Evolutionary conservation across 129 eudicot species (phyloP), one percentile per base, ranked within the genome.

Genomic region (Centella asiatica): DNA sequence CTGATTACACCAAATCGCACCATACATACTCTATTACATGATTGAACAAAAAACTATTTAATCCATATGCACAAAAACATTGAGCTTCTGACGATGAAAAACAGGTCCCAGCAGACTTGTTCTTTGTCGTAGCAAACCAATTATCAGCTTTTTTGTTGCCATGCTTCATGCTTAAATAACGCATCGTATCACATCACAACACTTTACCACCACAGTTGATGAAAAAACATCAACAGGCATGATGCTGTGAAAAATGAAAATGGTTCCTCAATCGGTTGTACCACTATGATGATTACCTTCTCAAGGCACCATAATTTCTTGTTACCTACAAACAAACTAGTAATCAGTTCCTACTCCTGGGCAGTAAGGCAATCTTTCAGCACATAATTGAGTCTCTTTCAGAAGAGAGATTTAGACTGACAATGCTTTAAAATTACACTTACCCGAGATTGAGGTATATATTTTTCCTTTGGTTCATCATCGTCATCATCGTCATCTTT

Each of bases 401-500:
- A 9, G 44, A 17, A 37, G 39, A 54, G 19, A 55, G 2, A 11
- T 22, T 37, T 26, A 15, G 54, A 18, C n/a, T 4, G 59, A 34
- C 27, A 57, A 24, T 44, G 28, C 42, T 18, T 14, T 34, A 29
- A 63, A 39, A 45, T 42, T 42, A 47, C 23, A 50, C 66, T 69
- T 82, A 92, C 99, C 95, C 89, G 79, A 34, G 86, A 79, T 73
- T 75, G 95, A 77, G 95, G 42, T 51, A 68, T 80, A 50, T 56
- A 77, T 17, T 19, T 52, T 78, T 72, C 77, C 82, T 72, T 87
- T 42, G 85, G 73, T 56, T 83, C 85, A 3, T 89, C 92, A 1
- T 90, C 97, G 0, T 90, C 97, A 1, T 90, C 95, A 0, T 89
- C 97, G 9, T 86, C 88, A 31, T 87, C 88, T 47, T 57, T 78